These are phyloP conservation scores for Globisporangium spinosum DNA, from an alignment of 352 stramenopile species.

Conservation along the genomic window DNA sequence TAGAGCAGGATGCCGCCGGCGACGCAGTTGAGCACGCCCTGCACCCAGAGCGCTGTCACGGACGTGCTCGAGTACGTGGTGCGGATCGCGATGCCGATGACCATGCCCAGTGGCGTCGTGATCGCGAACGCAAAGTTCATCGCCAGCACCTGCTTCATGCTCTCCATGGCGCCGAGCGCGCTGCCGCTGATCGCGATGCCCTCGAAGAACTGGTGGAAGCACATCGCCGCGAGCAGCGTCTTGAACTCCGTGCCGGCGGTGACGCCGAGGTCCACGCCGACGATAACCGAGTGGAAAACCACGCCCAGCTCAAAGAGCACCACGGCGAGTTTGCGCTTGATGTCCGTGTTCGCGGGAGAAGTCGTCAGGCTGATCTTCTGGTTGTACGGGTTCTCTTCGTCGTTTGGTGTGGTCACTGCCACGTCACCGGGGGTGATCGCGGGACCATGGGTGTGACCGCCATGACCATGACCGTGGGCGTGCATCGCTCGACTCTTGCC, in stretches of 20 bases:
- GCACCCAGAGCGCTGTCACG: slow-evolving; percentile 44
- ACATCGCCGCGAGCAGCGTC: slow-evolving; percentile 56
- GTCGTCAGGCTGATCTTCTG: too few relatives aligned
- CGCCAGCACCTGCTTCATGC: slow-evolving; percentile 25
- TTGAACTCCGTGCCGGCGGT: slow-evolving; percentile 44
- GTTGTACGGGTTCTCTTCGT: too few relatives aligned
- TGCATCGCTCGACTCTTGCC: too few relatives aligned
- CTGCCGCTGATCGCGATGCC: slow-evolving; percentile 54
- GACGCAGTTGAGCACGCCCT: slow-evolving; percentile 61
- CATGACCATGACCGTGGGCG: too few relatives aligned
- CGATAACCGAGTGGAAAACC: slow-evolving; percentile 67
- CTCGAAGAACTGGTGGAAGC: slow-evolving; percentile 81
- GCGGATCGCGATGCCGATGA: slow-evolving; percentile 55
- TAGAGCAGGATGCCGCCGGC: slow-evolving; percentile 71
- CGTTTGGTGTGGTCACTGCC: too few relatives aligned
- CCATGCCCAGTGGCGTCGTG: slow-evolving; percentile 51
- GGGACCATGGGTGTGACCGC: too few relatives aligned
- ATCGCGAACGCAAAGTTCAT: slow-evolving; percentile 52
- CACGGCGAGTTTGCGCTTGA: slow-evolving; percentile 34
- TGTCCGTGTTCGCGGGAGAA: too few relatives aligned
- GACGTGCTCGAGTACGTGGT: slow-evolving; percentile 50
- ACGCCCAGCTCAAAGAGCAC: slow-evolving; percentile 56
- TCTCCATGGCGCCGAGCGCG: slow-evolving; percentile 33
- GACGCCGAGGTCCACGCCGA: slow-evolving; percentile 60
- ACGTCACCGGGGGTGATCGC: too few relatives aligned